Percentiles rank a stretch among this genome's conserved stretches.
phyloP scores from a whole-genome alignment of 768 basidiomycete species.

The Ephemerocybe angulata region DNA sequence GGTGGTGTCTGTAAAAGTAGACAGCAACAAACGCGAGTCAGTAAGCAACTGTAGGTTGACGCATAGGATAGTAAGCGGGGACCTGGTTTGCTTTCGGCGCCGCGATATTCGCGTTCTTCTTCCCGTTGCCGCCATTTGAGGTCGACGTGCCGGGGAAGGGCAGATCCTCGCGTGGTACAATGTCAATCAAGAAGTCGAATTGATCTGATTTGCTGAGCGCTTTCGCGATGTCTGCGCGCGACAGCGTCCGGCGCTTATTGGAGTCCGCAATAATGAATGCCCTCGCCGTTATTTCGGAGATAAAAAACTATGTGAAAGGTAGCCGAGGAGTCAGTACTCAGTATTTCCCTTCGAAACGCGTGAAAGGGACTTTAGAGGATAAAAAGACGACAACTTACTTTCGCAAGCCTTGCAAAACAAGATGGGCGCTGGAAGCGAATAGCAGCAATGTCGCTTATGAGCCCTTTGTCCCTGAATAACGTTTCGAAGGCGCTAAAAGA shows the following conservation, averaged over 20 bases:
- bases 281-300: slow-evolving; percentile 92
- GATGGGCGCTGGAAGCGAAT: slow-evolving; percentile 64
- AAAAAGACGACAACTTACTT: too few relatives aligned
- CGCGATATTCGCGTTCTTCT: slow-evolving; percentile 18
- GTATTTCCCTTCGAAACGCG: too few relatives aligned
- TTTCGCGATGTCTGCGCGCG: slow-evolving; percentile 89
- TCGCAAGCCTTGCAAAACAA: slow-evolving; percentile 98
- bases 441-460: too few relatives aligned
- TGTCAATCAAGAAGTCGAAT: slow-evolving; percentile 97
- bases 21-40: too few relatives aligned
- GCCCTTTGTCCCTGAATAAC: slow-evolving; percentile 15
- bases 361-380: too few relatives aligned
- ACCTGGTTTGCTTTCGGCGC: slow-evolving; percentile 4
- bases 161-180: slow-evolving; percentile 82
- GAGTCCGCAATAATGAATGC: slow-evolving; percentile 95
- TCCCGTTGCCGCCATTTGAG: slow-evolving; percentile 12
- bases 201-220: slow-evolving; percentile 91
- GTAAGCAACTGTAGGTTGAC: too few relatives aligned
- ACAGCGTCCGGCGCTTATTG: slow-evolving; percentile 93
- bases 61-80: too few relatives aligned
- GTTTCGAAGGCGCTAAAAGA: slow-evolving; percentile 1
- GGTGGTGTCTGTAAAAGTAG: too few relatives aligned
- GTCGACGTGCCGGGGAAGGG: slow-evolving; percentile 26
- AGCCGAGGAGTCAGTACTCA: background rate
- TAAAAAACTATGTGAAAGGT: slow-evolving; percentile 68